Conservation (phyloP, 169 alveolate genomes). For the Plasmodium relictum region DNA sequence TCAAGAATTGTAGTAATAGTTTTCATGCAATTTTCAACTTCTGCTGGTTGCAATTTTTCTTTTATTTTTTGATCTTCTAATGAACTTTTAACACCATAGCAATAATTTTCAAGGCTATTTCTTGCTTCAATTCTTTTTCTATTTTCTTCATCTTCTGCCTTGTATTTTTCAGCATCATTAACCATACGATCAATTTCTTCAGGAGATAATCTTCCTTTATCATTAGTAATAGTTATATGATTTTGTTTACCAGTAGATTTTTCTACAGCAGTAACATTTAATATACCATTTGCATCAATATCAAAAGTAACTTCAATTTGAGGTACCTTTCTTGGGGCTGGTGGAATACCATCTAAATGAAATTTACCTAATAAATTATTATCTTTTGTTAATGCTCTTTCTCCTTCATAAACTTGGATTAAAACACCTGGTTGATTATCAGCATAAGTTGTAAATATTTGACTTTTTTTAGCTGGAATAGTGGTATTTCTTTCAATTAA, state of each 20-base stretch:
- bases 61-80: slow-evolving; percentile 94
- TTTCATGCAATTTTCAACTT: slow-evolving; percentile 89
- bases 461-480: slow-evolving; percentile 96
- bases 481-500: slow-evolving; percentile 95
- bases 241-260: slow-evolving; percentile 95
- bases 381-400: slow-evolving; percentile 97
- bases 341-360: slow-evolving; percentile 97
- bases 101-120: slow-evolving; percentile 94
- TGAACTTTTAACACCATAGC: slow-evolving; percentile 94
- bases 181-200: slow-evolving; percentile 97
- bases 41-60: slow-evolving; percentile 94
- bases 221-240: slow-evolving; percentile 97
- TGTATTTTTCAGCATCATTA: slow-evolving; percentile 96
- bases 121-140: slow-evolving; percentile 94
- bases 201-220: slow-evolving; percentile 96
- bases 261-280: slow-evolving; percentile 97
- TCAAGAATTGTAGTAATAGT: slow-evolving; percentile 93
- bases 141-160: slow-evolving; percentile 95
- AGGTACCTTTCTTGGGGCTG: slow-evolving; percentile 99
- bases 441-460: slow-evolving; percentile 96
- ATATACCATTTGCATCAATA: slow-evolving; percentile 97
- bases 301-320: slow-evolving; percentile 98
- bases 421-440: slow-evolving; percentile 97
- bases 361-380: slow-evolving; percentile 97
- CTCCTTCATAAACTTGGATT: slow-evolving; percentile 97